Conservation (phyloP, 306 rosid species). For the Ochetophila trinervis region DNA sequence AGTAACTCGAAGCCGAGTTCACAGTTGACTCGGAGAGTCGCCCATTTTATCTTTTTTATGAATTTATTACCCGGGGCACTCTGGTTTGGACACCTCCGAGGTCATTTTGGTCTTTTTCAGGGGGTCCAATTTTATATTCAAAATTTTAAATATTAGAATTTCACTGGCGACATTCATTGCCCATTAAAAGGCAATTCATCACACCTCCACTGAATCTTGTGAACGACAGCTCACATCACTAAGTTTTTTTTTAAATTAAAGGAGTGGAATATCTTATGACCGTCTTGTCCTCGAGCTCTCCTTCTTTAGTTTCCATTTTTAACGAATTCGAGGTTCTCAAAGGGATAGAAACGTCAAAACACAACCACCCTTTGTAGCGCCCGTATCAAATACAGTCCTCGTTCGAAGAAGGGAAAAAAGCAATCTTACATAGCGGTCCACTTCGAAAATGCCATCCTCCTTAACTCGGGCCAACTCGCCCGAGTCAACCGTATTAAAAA, state of each 20-base stretch:
- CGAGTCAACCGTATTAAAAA: conserved; percentile 28
- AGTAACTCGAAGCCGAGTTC: conserved; percentile 17
- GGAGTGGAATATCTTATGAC: not conserved
- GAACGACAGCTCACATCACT: conserved; percentile 24
- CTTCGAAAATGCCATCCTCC: not conserved
- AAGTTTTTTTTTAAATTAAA: not conserved
- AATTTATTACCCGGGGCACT: too few relatives aligned
- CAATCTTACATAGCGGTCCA: not conserved
- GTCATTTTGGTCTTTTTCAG: not conserved
- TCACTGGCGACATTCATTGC: not conserved
- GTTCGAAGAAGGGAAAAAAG: not conserved
- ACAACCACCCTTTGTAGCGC: not conserved
- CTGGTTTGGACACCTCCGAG: too few relatives aligned
- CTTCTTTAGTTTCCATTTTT: not conserved
- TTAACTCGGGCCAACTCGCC: conserved; percentile 14
- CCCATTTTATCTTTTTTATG: too few relatives aligned
- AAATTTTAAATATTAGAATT: not conserved
- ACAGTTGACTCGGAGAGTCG: conserved; percentile 15
- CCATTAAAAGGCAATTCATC: too few relatives aligned
- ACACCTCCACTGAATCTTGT: not conserved
- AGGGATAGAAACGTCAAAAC: conserved; percentile 15
- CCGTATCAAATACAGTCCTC: not conserved
- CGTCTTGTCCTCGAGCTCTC: not conserved
- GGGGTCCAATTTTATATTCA: not conserved
- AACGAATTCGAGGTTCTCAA: not conserved